Conservation (phyloP, 495 filamentous ascomycete species). For the Neurospora cerealis region DNA sequence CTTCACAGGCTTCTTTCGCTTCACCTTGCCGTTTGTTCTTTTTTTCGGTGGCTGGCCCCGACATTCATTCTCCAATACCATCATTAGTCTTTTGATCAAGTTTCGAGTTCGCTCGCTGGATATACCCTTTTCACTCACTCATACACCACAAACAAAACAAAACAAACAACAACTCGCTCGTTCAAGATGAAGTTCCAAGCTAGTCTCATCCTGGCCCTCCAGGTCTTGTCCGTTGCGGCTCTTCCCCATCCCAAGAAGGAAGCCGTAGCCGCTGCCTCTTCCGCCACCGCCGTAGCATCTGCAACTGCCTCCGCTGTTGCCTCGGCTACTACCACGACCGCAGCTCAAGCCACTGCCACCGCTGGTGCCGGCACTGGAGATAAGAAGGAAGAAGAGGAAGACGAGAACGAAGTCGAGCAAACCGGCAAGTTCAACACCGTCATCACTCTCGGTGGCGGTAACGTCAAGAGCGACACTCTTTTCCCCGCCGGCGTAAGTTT, state of each 20-base stretch:
- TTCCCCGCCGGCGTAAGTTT: constrained; percentile 21
- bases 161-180: background rate
- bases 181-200: constrained; percentile 18
- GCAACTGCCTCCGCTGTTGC: background rate
- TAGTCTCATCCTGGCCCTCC: constrained; percentile 15
- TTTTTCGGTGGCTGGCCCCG: background rate
- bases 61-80: background rate
- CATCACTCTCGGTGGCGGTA: constrained; percentile 14
- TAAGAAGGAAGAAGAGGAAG: constrained; percentile 8
- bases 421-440: constrained; percentile 13
- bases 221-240: constrained; percentile 16
- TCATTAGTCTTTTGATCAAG: background rate
- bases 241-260: constrained; percentile 9
- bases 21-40: background rate
- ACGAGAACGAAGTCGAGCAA: constrained; percentile 19
- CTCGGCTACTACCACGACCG: constrained; percentile 3
- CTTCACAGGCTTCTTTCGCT: background rate
- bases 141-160: background rate
- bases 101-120: background rate
- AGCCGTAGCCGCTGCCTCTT: background rate
- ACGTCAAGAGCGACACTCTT: constrained; percentile 19
- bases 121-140: background rate
- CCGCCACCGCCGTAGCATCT: background rate
- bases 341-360: constrained; percentile 3
- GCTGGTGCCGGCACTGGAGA: background rate